Conservation (phyloP, 1,139 yeast species). For the Pichia sp. region DNA sequence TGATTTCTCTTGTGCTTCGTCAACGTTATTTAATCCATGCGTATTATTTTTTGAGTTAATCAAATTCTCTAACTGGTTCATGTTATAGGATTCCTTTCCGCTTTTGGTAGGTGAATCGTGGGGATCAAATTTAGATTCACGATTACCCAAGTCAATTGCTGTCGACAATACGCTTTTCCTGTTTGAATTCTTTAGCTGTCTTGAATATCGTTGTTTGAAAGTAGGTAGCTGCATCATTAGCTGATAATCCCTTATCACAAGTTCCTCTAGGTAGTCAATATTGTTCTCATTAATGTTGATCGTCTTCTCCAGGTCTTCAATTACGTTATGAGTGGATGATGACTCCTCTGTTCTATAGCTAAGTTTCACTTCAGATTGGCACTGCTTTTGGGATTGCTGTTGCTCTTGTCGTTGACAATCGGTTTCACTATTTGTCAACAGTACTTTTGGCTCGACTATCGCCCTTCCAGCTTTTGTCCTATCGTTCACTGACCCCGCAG, state of each 20-base stretch:
- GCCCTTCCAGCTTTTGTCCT: background rate
- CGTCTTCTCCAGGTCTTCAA: slow-evolving; percentile 23
- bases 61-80: slow-evolving; percentile 11
- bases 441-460: background rate
- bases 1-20: slow-evolving; percentile 19
- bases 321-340: slow-evolving; percentile 1
- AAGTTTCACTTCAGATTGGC: background rate
- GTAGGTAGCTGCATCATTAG: slow-evolving; percentile 14
- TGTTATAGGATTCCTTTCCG: slow-evolving; percentile 3
- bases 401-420: background rate
- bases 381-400: no score
- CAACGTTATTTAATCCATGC: slow-evolving; percentile 10
- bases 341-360: background rate
- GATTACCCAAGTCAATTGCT: slow-evolving; percentile 17
- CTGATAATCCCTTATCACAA: slow-evolving; percentile 72
- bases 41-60: slow-evolving; percentile 6
- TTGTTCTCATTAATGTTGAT: slow-evolving; percentile 39
- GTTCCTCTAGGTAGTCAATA: slow-evolving; percentile 72
- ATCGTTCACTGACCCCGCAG: background rate
- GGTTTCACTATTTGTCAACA: background rate
- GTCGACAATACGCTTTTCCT: slow-evolving; percentile 26
- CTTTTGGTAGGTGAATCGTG: slow-evolving; percentile 24
- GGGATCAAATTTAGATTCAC: slow-evolving; percentile 17
- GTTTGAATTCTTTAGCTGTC: slow-evolving; percentile 20
- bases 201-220: slow-evolving; percentile 24